A percentile compares a stretch with the other conserved stretches of the same genome.
These are phyloP conservation scores for Apiospora rasikravindrae DNA, from an alignment of 2,329 filamentous ascomycete genomes.

Conservation along the genomic window DNA sequence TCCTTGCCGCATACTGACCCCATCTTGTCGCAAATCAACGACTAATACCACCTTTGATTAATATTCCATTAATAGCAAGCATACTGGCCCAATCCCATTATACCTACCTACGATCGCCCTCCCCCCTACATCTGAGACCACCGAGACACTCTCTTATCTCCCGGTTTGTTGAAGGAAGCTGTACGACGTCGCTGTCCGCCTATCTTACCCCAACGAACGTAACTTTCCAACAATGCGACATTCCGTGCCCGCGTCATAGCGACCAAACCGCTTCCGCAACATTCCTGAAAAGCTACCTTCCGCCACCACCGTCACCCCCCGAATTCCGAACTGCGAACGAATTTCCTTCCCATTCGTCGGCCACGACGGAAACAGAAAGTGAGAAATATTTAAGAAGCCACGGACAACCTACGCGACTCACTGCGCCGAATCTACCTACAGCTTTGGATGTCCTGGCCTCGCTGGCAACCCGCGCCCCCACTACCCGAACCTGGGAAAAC, in stretches of 20 bases:
- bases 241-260: slow-evolving; percentile 13
- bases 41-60: slow-evolving; percentile 9
- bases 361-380: not conserved
- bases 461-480: not conserved
- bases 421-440: not conserved
- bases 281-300: not conserved
- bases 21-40: slow-evolving; percentile 17
- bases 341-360: not conserved
- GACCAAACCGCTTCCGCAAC: slow-evolving; percentile 9
- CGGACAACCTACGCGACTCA: not conserved
- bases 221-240: slow-evolving; percentile 15
- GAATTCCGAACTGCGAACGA: slow-evolving; percentile 7
- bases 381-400: not conserved
- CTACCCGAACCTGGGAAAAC: not conserved
- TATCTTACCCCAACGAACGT: slow-evolving; percentile 5
- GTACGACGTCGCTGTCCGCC: not conserved
- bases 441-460: slow-evolving; percentile 1
- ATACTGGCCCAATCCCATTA: slow-evolving; percentile 12
- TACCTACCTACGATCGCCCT: not conserved
- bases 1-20: slow-evolving; percentile 15
- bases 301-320: not conserved
- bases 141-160: not conserved
- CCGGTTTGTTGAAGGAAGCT: slow-evolving; percentile 1
- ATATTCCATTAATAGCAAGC: not conserved
- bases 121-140: not conserved